phyloP scores from a whole-genome alignment of 2,329 filamentous ascomycete genomes.

The Stagonosporopsis tanaceti region DNA sequence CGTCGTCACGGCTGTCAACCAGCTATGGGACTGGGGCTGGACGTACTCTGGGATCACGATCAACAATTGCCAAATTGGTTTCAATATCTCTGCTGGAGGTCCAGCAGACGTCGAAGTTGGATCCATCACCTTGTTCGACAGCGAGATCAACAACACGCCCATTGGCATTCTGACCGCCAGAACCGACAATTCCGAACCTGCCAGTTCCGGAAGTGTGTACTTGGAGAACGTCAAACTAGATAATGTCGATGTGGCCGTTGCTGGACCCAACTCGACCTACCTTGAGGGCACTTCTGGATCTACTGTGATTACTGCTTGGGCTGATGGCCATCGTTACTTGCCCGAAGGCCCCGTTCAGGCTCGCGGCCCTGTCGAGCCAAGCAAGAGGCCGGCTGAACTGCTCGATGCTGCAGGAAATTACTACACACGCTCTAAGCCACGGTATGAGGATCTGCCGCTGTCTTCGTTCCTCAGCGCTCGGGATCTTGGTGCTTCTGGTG shows the following conservation, averaged over 20 bases:
- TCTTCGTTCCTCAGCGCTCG: conserved; percentile 66
- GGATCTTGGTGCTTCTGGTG: conserved; percentile 71
- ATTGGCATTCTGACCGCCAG: conserved; percentile 61
- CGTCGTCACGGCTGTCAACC: conserved; percentile 62
- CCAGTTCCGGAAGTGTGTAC: conserved; percentile 59
- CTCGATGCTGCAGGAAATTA: conserved; percentile 57
- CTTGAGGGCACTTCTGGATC: conserved; percentile 36
- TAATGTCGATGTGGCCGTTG: conserved; percentile 53
- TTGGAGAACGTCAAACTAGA: conserved; percentile 66
- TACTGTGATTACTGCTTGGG: conserved; percentile 40
- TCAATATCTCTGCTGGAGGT: conserved; percentile 57
- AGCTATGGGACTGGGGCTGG: conserved; percentile 69
- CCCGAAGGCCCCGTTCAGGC: conserved; percentile 53
- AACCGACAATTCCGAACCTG: conserved; percentile 52
- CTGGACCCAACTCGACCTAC: conserved; percentile 34
- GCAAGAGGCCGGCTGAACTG: conserved; percentile 52
- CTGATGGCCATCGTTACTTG: conserved; percentile 44
- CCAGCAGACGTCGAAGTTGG: conserved; percentile 57
- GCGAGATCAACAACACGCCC: conserved; percentile 58
- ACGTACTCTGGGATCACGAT: conserved; percentile 61
- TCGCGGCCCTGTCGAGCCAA: conserved; percentile 55
- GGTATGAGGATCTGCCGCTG: conserved; percentile 58
- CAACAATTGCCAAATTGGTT: conserved; percentile 61
- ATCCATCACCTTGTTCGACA: conserved; percentile 66
- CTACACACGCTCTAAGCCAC: conserved; percentile 60